Conservation (phyloP, 768 basidiomycete genomes). For the Pisolithus orientalis region DNA sequence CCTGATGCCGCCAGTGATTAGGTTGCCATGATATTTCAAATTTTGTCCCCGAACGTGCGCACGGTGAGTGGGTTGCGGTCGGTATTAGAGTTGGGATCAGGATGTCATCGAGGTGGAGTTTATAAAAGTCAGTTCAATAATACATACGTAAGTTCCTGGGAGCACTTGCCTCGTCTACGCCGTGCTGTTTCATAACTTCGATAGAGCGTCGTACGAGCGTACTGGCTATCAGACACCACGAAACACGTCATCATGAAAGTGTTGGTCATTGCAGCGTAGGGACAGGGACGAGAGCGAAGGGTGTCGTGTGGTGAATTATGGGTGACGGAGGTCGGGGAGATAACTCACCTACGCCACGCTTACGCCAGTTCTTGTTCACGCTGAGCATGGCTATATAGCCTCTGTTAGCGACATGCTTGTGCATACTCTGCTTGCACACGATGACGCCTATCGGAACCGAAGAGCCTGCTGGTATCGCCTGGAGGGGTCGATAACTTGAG, state of each 20-base stretch:
- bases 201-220: constrained; percentile 79
- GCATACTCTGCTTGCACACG: constrained; percentile 94
- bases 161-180: constrained; percentile 78
- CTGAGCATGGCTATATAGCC: constrained; percentile 99
- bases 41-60: not conserved
- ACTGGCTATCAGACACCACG: constrained; percentile 55
- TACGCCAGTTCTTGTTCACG: constrained; percentile 76
- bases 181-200: constrained; percentile 73
- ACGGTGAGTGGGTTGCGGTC: not conserved
- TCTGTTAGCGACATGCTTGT: constrained; percentile 66
- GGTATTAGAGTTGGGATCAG: not conserved
- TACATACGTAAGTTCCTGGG: not conserved
- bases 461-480: constrained; percentile 24
- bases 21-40: not conserved
- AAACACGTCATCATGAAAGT: constrained; percentile 5
- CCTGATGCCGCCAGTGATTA: constrained; percentile 36
- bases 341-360: constrained; percentile 85
- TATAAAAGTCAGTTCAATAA: not conserved
- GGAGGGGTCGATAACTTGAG: not conserved
- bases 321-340: not conserved
- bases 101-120: not conserved
- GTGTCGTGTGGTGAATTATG: not conserved
- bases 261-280: not conserved
- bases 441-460: constrained; percentile 80
- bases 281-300: constrained; percentile 1